phyloP scores from a whole-genome alignment of 2,329 filamentous ascomycete species.

The Trichoderma atroviride region DNA sequence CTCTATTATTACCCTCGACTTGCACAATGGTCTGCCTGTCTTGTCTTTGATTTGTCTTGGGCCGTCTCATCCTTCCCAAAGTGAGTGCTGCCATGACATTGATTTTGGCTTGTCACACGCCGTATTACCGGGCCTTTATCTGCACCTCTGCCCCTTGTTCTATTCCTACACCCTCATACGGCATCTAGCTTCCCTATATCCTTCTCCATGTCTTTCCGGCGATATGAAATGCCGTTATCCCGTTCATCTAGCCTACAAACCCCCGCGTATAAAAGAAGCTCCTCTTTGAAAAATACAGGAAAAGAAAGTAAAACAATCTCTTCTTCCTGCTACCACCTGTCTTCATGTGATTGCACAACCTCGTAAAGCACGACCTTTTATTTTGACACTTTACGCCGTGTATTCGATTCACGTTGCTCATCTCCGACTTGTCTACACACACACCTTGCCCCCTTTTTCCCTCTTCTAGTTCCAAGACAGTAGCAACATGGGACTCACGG shows the following conservation, averaged over 20 bases:
- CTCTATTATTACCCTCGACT: neutral
- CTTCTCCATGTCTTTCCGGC: neutral
- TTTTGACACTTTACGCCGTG: conserved; percentile 13
- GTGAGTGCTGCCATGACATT: neutral
- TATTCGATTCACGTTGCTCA: neutral
- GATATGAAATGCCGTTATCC: conserved; percentile 24
- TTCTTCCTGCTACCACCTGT: neutral
- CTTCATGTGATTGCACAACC: conserved; percentile 9
- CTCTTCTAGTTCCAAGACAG: neutral
- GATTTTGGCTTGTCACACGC: conserved; percentile 6
- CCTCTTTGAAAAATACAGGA: too few relatives aligned
- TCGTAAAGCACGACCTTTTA: conserved; percentile 17
- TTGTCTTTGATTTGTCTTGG: neutral
- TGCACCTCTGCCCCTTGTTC: neutral
- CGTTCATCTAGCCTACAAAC: neutral
- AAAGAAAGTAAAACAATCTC: too few relatives aligned
- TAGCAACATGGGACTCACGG: conserved; percentile 1
- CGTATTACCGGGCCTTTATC: conserved; percentile 13
- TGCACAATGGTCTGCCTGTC: neutral
- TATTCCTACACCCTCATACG: conserved; percentile 16
- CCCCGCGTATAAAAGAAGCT: neutral
- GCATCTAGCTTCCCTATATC: neutral
- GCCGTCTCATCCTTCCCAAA: neutral
- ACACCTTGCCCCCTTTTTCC: neutral
- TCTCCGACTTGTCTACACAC: neutral